Evolutionary conservation across 768 basidiomycete species (phyloP).

Genomic region (Leccinellum rugosiceps): DNA sequence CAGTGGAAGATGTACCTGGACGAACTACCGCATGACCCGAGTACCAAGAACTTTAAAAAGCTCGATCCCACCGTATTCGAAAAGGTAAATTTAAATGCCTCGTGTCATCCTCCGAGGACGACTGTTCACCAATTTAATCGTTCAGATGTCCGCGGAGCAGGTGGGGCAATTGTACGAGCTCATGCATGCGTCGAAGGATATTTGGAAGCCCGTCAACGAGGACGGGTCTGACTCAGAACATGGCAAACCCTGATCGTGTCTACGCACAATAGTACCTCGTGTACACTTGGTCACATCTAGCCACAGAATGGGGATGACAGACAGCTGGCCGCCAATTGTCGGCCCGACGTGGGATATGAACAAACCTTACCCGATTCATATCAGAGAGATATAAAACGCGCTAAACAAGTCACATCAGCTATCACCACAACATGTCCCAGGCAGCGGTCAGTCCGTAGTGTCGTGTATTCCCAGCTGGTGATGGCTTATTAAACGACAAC

Average conservation of each 20-base stretch:
- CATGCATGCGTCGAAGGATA: conserved; percentile 85
- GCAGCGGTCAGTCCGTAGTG: conserved; percentile 30
- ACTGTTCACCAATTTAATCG: background rate
- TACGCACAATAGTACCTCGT: conserved; percentile 1
- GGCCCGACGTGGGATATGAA: background rate
- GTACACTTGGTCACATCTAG: conserved; percentile 5
- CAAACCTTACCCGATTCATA: conserved; percentile 3
- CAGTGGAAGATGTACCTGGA: conserved; percentile 97
- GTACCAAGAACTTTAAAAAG: conserved; percentile 50
- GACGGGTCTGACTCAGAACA: conserved; percentile 1
- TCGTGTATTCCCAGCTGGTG: background rate
- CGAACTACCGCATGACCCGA: conserved; percentile 47
- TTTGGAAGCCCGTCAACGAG: conserved; percentile 64
- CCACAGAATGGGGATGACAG: background rate
- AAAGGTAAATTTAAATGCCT: conserved; percentile 46
- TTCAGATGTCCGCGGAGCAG: conserved; percentile 86
- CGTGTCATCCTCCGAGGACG: conserved; percentile 1
- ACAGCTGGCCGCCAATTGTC: background rate
- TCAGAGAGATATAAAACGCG: conserved; percentile 14
- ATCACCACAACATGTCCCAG: conserved; percentile 34
- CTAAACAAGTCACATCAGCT: background rate
- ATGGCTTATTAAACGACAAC: background rate
- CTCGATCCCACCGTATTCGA: conserved; percentile 72
- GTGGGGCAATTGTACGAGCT: conserved; percentile 92
- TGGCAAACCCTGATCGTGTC: conserved; percentile 12